Evolutionary conservation across 345 rosid genomes (phyloP), one percentile per base, ranked within the genome.

Genomic region (Carallia brachiata): DNA sequence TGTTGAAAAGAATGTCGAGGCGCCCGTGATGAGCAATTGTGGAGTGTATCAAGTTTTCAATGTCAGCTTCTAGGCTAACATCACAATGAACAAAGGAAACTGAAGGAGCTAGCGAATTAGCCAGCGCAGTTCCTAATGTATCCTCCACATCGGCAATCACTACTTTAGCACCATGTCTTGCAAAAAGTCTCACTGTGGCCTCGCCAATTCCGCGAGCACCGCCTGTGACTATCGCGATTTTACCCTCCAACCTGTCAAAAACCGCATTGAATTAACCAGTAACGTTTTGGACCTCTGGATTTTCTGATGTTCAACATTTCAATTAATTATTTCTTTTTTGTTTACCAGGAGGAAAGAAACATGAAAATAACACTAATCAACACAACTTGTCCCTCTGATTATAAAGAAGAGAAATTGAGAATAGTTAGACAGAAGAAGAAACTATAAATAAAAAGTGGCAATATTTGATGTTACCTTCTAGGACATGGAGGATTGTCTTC

Each of bases 151-250:
- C 98, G 1, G 90, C 98, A 0, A 93, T 83, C 2, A 91, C 86
- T 0, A 90, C 96, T 55, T 74, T 89, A 30, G 98, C 97, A 6
- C 98, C 97, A 16, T 91, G 94, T 64, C 78, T 78, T 1, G 84
- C 80, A 6, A 93, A 93, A 9, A 93, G 75, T 52, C 75, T 78
- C 17, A 77, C 94, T 0, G 94, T 84, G 1, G 89, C 90, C 76
- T 88, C 94, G 40, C 97, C 97, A 10, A 93, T 93, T 12, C 98
- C 98, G 16, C 84, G 81, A 0, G 91, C 96, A 0, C 97, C 96
- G 12, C 97, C 98, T 1, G 98, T 93, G 19, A 91, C 79, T 15
- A 93, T 79, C 0, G 91, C 90, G 32, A 93, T 75, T 77, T 85
- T 93, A 1, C 96, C 98, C 39, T 89, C 96, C 86, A 93, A 64